Conservation (phyloP, 106 monocot genomes). For the Allium cepa region DNA sequence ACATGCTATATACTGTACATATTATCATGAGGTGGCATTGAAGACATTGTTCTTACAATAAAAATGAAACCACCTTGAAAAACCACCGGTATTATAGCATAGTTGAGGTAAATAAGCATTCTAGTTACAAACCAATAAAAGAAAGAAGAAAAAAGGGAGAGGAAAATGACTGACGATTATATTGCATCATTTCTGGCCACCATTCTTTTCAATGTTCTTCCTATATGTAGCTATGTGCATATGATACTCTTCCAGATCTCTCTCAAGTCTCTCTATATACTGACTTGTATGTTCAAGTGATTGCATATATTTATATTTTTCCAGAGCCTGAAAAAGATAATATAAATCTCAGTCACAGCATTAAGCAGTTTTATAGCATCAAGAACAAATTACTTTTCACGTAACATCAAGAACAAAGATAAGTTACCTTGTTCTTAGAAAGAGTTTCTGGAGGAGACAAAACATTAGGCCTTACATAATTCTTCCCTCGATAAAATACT, state of each 20-base stretch:
- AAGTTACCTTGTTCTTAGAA: slow-evolving; percentile 64
- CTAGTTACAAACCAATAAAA: no score
- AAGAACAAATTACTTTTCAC: not conserved
- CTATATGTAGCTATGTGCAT: slow-evolving; percentile 57
- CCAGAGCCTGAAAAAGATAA: slow-evolving; percentile 50
- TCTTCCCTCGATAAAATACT: slow-evolving; percentile 83
- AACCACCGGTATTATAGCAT: no score
- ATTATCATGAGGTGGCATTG: no score
- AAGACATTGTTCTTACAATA: no score
- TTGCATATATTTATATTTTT: slow-evolving; percentile 83
- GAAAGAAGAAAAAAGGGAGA: no score
- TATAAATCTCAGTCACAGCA: not conserved
- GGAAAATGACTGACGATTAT: no score
- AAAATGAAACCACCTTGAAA: no score
- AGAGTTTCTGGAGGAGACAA: slow-evolving; percentile 83
- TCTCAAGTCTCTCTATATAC: slow-evolving; percentile 71
- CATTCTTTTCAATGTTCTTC: slow-evolving; percentile 15
- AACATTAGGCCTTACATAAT: slow-evolving; percentile 67
- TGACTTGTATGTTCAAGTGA: slow-evolving; percentile 86
- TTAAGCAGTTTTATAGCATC: not conserved
- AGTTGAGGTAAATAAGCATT: no score
- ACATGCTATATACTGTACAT: no score
- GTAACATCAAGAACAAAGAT: not conserved
- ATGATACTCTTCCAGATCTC: slow-evolving; percentile 74
- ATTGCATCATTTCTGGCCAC: no score